phyloP scores from a whole-genome alignment of 2,329 filamentous ascomycete species.

The Aspergillus terreus region DNA sequence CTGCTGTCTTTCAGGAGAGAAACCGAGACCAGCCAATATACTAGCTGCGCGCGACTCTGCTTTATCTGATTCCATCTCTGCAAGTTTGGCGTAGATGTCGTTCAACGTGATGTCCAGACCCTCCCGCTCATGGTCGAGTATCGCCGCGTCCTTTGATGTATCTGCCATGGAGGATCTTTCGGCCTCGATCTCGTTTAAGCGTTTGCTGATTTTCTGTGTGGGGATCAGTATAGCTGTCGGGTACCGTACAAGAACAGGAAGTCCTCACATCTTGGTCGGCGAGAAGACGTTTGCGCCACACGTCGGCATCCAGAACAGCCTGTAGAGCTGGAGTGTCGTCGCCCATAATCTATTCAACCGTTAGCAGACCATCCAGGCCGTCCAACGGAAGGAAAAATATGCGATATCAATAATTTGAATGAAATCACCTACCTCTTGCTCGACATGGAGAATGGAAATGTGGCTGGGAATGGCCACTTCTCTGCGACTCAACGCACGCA shows the following conservation, averaged over 20 bases:
- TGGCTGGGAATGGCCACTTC: constrained; percentile 93
- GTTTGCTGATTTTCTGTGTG: constrained; percentile 66
- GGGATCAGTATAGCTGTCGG: not conserved
- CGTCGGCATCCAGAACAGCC: constrained; percentile 93
- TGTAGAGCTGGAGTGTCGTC: constrained; percentile 94
- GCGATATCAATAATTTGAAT: not conserved
- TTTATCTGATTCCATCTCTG: constrained; percentile 99
- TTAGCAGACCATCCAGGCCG: not conserved
- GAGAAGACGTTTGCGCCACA: constrained; percentile 94
- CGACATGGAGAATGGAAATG: constrained; percentile 97
- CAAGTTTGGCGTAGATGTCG: constrained; percentile 85
- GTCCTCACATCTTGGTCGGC: constrained; percentile 73
- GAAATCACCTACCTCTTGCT: constrained; percentile 73
- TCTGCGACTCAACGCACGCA: constrained; percentile 85
- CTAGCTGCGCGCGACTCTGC: constrained; percentile 92
- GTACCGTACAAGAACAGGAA: not conserved
- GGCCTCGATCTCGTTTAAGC: constrained; percentile 71
- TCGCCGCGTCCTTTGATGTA: constrained; percentile 82
- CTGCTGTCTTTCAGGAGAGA: constrained; percentile 89
- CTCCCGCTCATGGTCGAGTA: constrained; percentile 81
- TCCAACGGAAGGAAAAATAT: too few species aligned
- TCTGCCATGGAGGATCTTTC: constrained; percentile 80
- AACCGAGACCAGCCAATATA: constrained; percentile 93
- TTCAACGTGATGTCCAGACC: constrained; percentile 85
- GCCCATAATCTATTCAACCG: constrained; percentile 66